Base-by-base conservation (phyloP, 768 basidiomycete genomes). In the Lyophyllum atratum region DNA sequence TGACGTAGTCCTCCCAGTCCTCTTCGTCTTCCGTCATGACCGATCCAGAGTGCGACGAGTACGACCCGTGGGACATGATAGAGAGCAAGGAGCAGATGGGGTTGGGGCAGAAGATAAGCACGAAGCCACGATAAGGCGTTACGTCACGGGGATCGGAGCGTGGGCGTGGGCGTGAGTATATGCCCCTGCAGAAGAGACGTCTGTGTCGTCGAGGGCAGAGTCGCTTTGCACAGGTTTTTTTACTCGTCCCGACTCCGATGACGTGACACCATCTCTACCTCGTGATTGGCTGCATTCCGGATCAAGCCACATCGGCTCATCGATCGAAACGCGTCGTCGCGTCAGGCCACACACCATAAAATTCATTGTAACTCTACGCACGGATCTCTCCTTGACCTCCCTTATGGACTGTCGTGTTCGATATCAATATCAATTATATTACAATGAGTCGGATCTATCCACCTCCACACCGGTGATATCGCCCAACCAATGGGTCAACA, bases 11-110 rank as follows among this genome's bases (percentile, higher is more conserved):
- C 75, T 95, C 93, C 82, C 89, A 90, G 68, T 95, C 93, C 74
- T 96, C 93, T 73, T 92, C 91, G 76, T 93, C 90, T 77, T 92
- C 90, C 48, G 89, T 90, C 87, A 90, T 89, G 80, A 90, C 81
- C 71, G 88, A 90, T 69, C 83, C 76, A 76, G 86, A 79, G 75
- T 74, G 82, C 72, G 86, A 88, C 61, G 88, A 87, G 77, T 83
- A 83, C 56, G 86, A 87, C 70, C 83, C 85, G 85, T 86, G 85
- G 75, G 85, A 87, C 85, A 85, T 86, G 39, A 49, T 10, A 22
- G 17, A 47, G 28, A 14, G 39, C n/a, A 28, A 25, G 40, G 49
- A 28, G 22, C 37, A 17, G 50, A 51, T 40, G 50, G 34, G 50
- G 37, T 40, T 39, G 44, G 44, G 51, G 37, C 51, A 5, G 26